Percentiles rank a stretch among this genome's conserved stretches.
phyloP scores from a whole-genome alignment of 2,329 filamentous ascomycete species.

The Nigrospora sphaerica region DNA sequence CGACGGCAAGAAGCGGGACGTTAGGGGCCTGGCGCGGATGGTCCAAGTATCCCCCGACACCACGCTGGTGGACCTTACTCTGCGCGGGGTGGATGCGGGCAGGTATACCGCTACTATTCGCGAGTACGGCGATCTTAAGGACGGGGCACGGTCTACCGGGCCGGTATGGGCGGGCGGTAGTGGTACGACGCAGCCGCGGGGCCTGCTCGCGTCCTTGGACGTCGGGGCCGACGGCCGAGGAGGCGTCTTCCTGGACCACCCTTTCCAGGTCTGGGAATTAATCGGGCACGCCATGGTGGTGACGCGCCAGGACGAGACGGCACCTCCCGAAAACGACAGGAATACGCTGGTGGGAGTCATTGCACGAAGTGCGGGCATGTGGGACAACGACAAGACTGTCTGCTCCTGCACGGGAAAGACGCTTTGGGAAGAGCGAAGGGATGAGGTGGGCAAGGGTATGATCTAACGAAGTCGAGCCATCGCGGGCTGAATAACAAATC shows the following conservation, averaged over 20 bases:
- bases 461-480: conserved; percentile 42
- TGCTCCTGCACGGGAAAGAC: conserved; percentile 98
- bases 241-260: conserved; percentile 71
- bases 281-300: conserved; percentile 91
- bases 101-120: conserved; percentile 79
- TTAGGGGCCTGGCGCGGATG: conserved; percentile 85
- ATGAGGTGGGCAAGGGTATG: conserved; percentile 88
- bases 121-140: conserved; percentile 78
- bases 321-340: conserved; percentile 64
- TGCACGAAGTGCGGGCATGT: conserved; percentile 91
- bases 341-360: conserved; percentile 90
- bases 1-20: conserved; percentile 39
- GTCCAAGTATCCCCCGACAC: conserved; percentile 76
- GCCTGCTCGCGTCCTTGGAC: conserved; percentile 64
- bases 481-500: neutral
- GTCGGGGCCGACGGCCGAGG: conserved; percentile 72
- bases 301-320: conserved; percentile 55
- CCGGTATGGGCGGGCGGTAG: conserved; percentile 62
- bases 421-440: conserved; percentile 91
- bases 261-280: conserved; percentile 89
- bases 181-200: conserved; percentile 34
- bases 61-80: conserved; percentile 81
- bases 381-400: conserved; percentile 98
- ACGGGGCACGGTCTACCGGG: conserved; percentile 76
- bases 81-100: conserved; percentile 75